Percentiles rank a stretch among this genome's conserved stretches.
phyloP scores from a whole-genome alignment of 805 yeast species.

The Barnettozyma wickerhamii region DNA sequence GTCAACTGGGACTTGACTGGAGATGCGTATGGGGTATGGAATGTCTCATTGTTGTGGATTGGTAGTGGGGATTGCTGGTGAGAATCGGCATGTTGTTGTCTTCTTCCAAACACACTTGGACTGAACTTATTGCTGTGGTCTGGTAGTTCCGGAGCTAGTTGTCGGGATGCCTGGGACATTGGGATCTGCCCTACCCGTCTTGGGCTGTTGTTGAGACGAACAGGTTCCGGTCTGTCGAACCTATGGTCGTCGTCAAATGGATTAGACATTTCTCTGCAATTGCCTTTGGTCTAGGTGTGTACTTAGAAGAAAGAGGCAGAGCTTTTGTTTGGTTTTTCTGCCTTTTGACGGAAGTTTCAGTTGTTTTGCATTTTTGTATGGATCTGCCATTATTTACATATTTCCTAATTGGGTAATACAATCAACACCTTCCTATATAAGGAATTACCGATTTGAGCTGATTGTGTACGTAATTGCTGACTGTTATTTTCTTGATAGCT shows the following conservation, averaged over 20 bases:
- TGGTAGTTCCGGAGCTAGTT: constrained; percentile 5
- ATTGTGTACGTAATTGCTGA: not conserved
- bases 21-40: constrained; percentile 27
- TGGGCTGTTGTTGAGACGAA: constrained; percentile 14
- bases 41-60: constrained; percentile 11
- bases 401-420: not conserved
- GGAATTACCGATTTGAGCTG: constrained; percentile 4
- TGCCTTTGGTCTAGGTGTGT: not conserved
- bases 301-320: not conserved
- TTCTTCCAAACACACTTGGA: constrained; percentile 38
- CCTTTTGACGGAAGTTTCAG: no score
- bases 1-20: constrained; percentile 37
- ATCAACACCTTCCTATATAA: no score
- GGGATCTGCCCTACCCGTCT: constrained; percentile 11
- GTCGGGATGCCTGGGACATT: constrained; percentile 7
- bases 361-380: no score
- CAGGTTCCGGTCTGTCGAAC: constrained; percentile 22
- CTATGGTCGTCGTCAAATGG: constrained; percentile 28
- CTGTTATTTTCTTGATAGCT: no score
- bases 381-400: no score
- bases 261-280: constrained; percentile 14
- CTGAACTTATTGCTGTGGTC: constrained; percentile 6
- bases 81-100: constrained; percentile 12
- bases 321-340: no score
- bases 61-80: constrained; percentile 8